Evolutionary conservation across 2,329 filamentous ascomycete species (phyloP).

Genomic region (Paraphoma sp.): DNA sequence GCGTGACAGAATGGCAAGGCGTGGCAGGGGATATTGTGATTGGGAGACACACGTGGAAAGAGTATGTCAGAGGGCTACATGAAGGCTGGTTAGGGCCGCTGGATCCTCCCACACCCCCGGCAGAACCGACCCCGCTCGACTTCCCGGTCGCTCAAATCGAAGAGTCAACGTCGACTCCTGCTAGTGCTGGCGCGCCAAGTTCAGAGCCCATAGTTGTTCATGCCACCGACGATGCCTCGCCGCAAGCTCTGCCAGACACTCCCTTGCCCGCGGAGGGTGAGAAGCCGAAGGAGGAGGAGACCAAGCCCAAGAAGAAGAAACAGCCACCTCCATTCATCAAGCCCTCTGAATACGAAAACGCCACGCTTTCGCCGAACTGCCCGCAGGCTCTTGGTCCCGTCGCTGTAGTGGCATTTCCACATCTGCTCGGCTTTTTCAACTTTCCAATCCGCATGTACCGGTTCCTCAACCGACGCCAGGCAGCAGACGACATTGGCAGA

Average conservation of each 20-base stretch:
- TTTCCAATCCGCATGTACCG: constrained; percentile 86
- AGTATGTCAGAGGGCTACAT: constrained; percentile 90
- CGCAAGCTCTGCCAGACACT: constrained; percentile 35
- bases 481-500: constrained; percentile 88
- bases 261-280: constrained; percentile 32
- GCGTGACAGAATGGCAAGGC: constrained; percentile 74
- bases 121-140: constrained; percentile 19
- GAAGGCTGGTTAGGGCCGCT: constrained; percentile 95
- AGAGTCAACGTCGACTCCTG: background rate
- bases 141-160: constrained; percentile 16
- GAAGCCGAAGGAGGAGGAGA: constrained; percentile 47
- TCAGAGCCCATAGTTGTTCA: constrained; percentile 11
- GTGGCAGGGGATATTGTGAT: constrained; percentile 85
- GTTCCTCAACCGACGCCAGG: constrained; percentile 81
- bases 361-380: constrained; percentile 68
- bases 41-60: constrained; percentile 94
- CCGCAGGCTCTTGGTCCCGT: constrained; percentile 78
- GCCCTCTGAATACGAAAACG: constrained; percentile 73
- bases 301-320: constrained; percentile 57
- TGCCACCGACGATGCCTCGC: constrained; percentile 44
- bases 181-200: background rate
- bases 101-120: constrained; percentile 59
- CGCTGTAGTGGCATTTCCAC: constrained; percentile 77
- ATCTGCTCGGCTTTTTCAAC: constrained; percentile 90
- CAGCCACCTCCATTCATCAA: constrained; percentile 77